Base-by-base conservation (phyloP, 345 rosid genomes). In the Limnanthes douglasii region DNA sequence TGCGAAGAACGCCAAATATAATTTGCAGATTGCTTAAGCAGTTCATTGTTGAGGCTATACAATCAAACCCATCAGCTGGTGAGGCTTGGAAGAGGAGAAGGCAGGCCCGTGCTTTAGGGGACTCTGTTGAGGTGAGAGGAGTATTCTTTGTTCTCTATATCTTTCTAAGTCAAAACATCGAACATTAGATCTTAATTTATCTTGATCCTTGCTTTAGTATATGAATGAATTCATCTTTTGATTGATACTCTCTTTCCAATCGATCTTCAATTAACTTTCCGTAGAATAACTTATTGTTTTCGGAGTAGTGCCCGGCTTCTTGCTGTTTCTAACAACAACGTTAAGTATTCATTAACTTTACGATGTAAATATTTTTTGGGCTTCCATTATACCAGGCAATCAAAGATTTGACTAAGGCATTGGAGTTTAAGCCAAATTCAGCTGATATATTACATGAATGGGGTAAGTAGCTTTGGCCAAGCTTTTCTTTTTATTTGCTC, bases 41-140 rank as follows among this genome's bases (percentile, higher is more conserved):
- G n/a, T n/a, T n/a, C n/a, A n/a, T n/a, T 48, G 45, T 34, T 46
- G 59, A 90, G 95, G 98, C 98, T 30, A 73, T 88, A 46, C 61
- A 74, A 77, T 63, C 69, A 19, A 83, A 83, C 53, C 92, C 94
- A 32, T 72, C 72, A 28, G 98, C 95, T 44, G 77, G 84, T 53
- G 98, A 90, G 78, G 98, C 95, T 35, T 90, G 98, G 97, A 90
- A 90, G 62, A 76, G 92, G 45, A 83, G 98, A 63, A 92, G 98
- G 33, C 98, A 90, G 50, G 98, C 95, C 37, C 77, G 78, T 60
- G 95, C 95, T 51, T 61, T 79, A 31, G 93, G 95, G 51, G 84
- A 84, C 63, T 79, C 70, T 42, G 47, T 39, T 48, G 74, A 84
- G 92, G 95, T 90, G 53, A 39, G 62, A 53, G 52, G 48, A 34